Evolutionary conservation across 2,329 filamentous ascomycete genomes (phyloP).

Genomic region (Clarireedia hainanense): DNA sequence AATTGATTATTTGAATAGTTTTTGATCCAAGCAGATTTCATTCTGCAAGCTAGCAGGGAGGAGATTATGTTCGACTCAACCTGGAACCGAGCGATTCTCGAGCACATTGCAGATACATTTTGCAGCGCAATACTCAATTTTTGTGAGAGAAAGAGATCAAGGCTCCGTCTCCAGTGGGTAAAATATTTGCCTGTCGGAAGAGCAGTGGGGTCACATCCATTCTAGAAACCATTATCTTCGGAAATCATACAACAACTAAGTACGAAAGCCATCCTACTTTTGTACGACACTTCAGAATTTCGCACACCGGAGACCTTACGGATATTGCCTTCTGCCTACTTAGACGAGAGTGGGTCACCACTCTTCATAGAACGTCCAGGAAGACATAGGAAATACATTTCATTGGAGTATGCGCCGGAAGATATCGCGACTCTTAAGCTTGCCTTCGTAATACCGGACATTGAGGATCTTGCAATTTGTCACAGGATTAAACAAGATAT

Average conservation of each 20-base stretch:
- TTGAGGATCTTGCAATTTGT: conserved; percentile 10
- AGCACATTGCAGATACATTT: background rate
- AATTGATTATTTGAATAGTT: background rate
- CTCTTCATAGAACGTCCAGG: background rate
- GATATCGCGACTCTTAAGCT: background rate
- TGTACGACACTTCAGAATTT: background rate
- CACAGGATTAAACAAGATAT: conserved; percentile 13
- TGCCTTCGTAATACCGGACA: background rate
- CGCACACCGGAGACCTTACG: background rate
- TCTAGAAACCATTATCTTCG: background rate
- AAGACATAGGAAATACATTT: background rate
- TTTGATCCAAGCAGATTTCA: conserved; percentile 16
- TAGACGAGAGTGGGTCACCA: background rate
- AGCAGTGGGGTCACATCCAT: background rate
- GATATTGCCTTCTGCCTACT: background rate
- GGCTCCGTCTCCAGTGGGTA: background rate
- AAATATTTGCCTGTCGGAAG: background rate
- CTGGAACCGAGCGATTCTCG: conserved; percentile 12
- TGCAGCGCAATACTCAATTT: background rate
- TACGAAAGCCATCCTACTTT: background rate
- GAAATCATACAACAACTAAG: background rate
- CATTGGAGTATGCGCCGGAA: background rate
- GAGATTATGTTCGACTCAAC: conserved; percentile 13
- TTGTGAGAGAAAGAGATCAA: background rate
- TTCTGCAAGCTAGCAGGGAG: conserved; percentile 15